A percentile compares a stretch with the other conserved stretches of the same genome.
Conservation (phyloP, 148 eudicot genomes). For the Drosera capensis region DNA sequence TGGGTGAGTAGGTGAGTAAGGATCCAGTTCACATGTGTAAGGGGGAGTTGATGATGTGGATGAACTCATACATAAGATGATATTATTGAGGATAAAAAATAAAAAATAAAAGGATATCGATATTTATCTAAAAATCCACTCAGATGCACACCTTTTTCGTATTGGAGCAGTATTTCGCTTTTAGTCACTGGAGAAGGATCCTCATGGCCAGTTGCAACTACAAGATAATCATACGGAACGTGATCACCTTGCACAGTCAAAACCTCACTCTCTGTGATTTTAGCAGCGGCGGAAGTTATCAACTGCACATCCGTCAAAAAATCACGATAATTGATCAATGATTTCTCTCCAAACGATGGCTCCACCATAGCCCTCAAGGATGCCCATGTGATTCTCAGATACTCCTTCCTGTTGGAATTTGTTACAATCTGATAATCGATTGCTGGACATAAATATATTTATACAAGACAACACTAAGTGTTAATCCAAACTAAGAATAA, state of each 20-base stretch:
- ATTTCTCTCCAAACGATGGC: constrained; percentile 22
- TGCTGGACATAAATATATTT: too few relatives aligned
- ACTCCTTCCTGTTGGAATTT: constrained; percentile 26
- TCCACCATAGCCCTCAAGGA: constrained; percentile 30
- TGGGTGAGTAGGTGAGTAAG: too few relatives aligned
- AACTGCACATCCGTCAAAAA: constrained; percentile 28
- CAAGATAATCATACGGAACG: constrained; percentile 32
- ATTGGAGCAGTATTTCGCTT: constrained; percentile 17
- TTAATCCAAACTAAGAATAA: too few relatives aligned
- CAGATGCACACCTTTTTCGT: constrained; percentile 19
- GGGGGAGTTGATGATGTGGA: too few relatives aligned
- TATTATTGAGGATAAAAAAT: too few relatives aligned
- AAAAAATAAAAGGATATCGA: too few relatives aligned
- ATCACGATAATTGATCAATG: constrained; percentile 26
- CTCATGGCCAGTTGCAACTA: constrained; percentile 39
- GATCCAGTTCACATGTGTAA: too few relatives aligned
- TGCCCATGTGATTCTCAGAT: constrained; percentile 27
- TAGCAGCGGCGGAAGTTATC: constrained; percentile 21
- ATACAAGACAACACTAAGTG: not conserved
- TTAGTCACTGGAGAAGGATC: constrained; percentile 13
- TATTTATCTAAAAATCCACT: too few relatives aligned
- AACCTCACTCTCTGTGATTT: constrained; percentile 19
- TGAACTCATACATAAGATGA: too few relatives aligned
- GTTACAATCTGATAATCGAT: not conserved
- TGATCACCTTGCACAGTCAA: constrained; percentile 17